Evolutionary conservation across 306 rosid genomes (phyloP).

Genomic region (Fragaria vesca): DNA sequence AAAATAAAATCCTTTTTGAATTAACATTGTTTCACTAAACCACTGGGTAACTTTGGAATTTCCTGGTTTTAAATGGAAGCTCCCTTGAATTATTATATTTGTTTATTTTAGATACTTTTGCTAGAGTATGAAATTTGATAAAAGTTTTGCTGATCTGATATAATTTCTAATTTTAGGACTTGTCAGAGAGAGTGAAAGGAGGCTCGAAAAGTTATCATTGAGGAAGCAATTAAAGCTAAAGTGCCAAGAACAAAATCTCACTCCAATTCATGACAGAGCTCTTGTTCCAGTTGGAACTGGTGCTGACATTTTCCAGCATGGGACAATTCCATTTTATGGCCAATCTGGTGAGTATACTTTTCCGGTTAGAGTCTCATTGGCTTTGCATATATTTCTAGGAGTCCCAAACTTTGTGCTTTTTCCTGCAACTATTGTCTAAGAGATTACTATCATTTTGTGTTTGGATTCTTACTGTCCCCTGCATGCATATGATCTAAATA

Average conservation of each 20-base stretch:
- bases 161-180: conserved; percentile 59
- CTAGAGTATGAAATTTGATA: conserved; percentile 15
- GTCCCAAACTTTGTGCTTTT: neutral
- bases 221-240: conserved; percentile 90
- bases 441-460: neutral
- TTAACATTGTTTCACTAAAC: neutral
- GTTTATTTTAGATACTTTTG: neutral
- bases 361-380: neutral
- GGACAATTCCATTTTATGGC: conserved; percentile 40
- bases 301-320: conserved; percentile 44
- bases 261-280: conserved; percentile 49
- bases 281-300: conserved; percentile 52
- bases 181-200: conserved; percentile 61
- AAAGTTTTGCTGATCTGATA: conserved; percentile 25
- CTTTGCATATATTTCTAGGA: neutral
- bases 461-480: neutral
- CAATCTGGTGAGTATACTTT: conserved; percentile 53
- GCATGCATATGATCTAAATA: neutral
- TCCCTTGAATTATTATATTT: neutral
- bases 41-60: neutral
- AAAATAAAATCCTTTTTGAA: neutral
- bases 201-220: conserved; percentile 83
- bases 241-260: conserved; percentile 83
- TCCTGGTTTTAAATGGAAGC: neutral
- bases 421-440: neutral